Base-by-base conservation (phyloP, 805 yeast genomes). In the Candida fluviatilis region DNA sequence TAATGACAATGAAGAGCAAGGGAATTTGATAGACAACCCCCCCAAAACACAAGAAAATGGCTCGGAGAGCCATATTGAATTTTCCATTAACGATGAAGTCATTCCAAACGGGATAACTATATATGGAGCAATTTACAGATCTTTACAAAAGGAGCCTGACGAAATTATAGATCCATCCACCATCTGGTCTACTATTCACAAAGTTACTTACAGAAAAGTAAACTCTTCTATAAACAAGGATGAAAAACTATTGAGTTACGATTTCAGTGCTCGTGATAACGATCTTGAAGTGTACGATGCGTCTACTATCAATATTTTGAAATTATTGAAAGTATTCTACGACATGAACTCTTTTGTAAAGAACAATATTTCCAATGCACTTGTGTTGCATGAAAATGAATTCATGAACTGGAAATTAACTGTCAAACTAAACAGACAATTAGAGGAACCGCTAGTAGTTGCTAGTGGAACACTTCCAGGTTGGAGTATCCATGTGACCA, bases 381-480 rank as follows among this genome's bases (percentile, higher is more conserved):
- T 56, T 8, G 56, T 37, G 7, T 36, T 58, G 12, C 41, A 51
- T 4, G 46, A 46, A 7, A 52, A 55, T 15, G 45, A 40, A 12
- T 90, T 88, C 51, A 63, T 81, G 49, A 89, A 86, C 54, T 78
- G 87, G 60, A 89, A 89, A 51, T 57, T 91, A 14, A 82, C 95
- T 5, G 95, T 95, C 0, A 91, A 90, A 56, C 64, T 93, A 38
- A 83, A 84, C 40, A 68, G 95, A 35, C 97, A 90, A 58, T 60
- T 91, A 31, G 96, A 90, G 49, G 97, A 91, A 46, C 93, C 95
- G 0, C 64, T 90, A 38, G 72, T 89, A 13, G 91, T 91, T 18
- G 91, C 95, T 0, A 80, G 95, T 55, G 93, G 91, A 0, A 75
- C 85, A 2, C 56, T 91, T 29, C 98, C 98, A 0, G 76, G 75